Conservation (phyloP, 208 protist genomes). For the Porcisia hertigi region DNA sequence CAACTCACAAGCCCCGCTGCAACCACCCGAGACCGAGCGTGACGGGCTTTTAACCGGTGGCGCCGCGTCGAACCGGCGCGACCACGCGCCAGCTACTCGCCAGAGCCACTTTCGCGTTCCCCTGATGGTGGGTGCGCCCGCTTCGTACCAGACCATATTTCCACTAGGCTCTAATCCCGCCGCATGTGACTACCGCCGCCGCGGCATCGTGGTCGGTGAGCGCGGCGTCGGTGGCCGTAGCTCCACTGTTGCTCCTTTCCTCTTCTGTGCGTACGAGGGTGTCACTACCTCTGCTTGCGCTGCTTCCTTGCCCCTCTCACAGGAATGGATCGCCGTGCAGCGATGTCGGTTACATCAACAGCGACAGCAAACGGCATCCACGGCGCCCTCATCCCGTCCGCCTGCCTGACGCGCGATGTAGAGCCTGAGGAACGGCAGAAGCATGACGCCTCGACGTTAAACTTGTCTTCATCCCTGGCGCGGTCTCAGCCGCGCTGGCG, state of each 20-base stretch:
- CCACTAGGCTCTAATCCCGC: not conserved
- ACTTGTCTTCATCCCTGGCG: not conserved
- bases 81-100: not conserved
- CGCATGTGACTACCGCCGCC: not conserved
- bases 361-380: not conserved
- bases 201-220: not conserved
- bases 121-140: not conserved
- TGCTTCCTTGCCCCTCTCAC: conserved; percentile 12
- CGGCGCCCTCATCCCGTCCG: not conserved
- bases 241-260: not conserved
- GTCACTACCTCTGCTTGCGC: conserved; percentile 13
- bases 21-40: not conserved
- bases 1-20: not conserved
- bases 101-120: not conserved
- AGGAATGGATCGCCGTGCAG: not conserved
- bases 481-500: not conserved
- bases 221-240: not conserved
- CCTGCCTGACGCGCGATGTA: not conserved
- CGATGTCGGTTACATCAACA: not conserved
- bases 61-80: not conserved
- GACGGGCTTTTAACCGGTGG: conserved; percentile 1
- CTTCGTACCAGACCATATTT: not conserved
- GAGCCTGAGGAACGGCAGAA: conserved; percentile 7
- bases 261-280: conserved; percentile 27
- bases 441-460: not conserved